Base-by-base conservation (phyloP, 495 filamentous ascomycete genomes). In the Penicillium coffeae region DNA sequence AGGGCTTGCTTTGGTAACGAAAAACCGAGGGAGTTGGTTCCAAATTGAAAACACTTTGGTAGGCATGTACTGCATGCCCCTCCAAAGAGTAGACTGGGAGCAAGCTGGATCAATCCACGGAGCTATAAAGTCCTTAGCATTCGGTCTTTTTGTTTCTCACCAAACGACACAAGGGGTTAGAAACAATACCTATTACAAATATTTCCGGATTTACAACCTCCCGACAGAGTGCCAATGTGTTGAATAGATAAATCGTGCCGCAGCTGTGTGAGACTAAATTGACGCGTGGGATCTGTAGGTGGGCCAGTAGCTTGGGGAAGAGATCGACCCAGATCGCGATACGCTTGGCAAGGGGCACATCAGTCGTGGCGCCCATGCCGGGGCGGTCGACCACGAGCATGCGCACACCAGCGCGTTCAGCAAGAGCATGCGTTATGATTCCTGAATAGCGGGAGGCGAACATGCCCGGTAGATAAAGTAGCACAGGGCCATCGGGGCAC, bases 91-190 rank as follows among this genome's bases (percentile, higher is more conserved):
- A 8, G 65, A 52, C 19, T 55, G 51, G 0, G 72, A 68, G 51
- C 73, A 65, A 0, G 66, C 60, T 36, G 65, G 62, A 45, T 74
- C 61, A 21, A 79, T 71, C 71, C 72, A 79, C 1, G 77, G 77
- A 3, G 66, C 69, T 72, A 30, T 9, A 14, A 10, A 2, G 34
- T 43, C 43, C 40, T 45, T 32, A 54, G 38, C 54, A n/a, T 37
- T 18, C 35, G 4, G 6, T 37, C 35, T 41, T 37, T 15, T 43
- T 6, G 27, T 8, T 15, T 13, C 14, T 30, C 5, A 7, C 13
- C n/a, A 27, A 22, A 20, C 4, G 27, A 32, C 37, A 6, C 4
- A 36, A 20, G 47, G 42, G 15, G 25, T 42, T 1, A 19, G 25
- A 30, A 21, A 12, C 2, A 30, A 16, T 55, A 69, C 64, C 65